Evolutionary conservation across 768 basidiomycete genomes (phyloP).

Genomic region (Lactarius tabidus): DNA sequence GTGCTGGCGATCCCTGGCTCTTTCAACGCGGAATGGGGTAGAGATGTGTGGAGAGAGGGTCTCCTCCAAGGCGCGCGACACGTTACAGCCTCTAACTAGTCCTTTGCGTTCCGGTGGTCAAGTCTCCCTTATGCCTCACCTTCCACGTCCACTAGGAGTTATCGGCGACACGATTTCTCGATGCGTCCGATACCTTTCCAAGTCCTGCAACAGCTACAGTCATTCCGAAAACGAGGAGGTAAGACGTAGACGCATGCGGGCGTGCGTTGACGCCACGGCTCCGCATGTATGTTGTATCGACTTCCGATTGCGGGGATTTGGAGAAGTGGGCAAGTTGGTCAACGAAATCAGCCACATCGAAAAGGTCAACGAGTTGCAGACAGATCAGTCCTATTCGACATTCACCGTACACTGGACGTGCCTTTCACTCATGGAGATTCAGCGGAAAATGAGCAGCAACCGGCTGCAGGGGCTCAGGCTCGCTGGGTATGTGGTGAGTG

Average conservation of each 20-base stretch:
- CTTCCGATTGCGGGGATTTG: neutral
- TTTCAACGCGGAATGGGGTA: neutral
- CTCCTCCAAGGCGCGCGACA: neutral
- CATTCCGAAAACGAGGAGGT: neutral
- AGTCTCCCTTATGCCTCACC: neutral
- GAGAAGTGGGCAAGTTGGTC: neutral
- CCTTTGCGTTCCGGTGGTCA: neutral
- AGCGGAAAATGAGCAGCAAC: neutral
- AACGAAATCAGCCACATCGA: neutral
- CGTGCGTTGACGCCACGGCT: neutral
- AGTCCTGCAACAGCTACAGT: neutral
- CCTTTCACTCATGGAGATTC: constrained; percentile 2
- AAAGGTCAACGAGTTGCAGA: neutral
- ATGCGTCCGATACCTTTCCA: neutral
- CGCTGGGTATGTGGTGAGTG: neutral
- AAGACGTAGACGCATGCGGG: neutral
- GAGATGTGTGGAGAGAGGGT: neutral
- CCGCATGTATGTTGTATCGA: neutral
- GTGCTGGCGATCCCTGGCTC: neutral
- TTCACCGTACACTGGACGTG: constrained; percentile 5
- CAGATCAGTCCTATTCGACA: neutral
- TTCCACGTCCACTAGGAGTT: neutral
- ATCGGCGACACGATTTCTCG: neutral
- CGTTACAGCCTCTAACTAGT: no score
- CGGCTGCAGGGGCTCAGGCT: neutral